Evolutionary conservation across 331 rosid genomes (phyloP).

Genomic region (Dryas integrifolia): DNA sequence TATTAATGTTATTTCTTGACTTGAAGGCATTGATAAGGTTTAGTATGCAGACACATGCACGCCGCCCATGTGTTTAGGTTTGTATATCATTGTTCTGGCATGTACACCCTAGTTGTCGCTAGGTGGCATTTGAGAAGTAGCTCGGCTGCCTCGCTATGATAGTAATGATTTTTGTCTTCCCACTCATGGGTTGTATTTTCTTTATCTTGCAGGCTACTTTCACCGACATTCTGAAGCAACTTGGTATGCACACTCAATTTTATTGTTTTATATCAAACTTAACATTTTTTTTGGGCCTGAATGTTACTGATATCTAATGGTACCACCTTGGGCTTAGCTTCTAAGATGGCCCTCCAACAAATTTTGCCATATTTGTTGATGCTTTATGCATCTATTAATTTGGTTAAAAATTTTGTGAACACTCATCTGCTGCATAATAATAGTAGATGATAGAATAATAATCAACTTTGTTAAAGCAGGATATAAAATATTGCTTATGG

Average conservation of each 20-base stretch:
- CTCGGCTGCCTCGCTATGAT: not conserved
- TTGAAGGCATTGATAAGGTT: not conserved
- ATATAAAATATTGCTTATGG: no score
- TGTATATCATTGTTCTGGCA: not conserved
- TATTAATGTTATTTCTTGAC: not conserved
- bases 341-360: not conserved
- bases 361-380: not conserved
- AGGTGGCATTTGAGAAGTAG: not conserved
- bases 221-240: slow-evolving; percentile 90
- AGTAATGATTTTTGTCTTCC: not conserved
- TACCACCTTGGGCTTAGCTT: not conserved
- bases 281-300: not conserved
- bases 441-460: no score
- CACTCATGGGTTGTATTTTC: slow-evolving; percentile 3
- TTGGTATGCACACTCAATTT: slow-evolving; percentile 47
- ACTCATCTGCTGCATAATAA: not conserved
- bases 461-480: no score
- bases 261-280: not conserved
- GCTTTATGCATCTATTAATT: slow-evolving; percentile 3
- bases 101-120: not conserved
- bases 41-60: no score
- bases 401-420: not conserved
- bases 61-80: not conserved
- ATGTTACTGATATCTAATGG: not conserved
- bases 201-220: slow-evolving; percentile 84